These are phyloP conservation scores for Agaricus bisporus DNA, from an alignment of 768 basidiomycete species.

Conservation along the genomic window DNA sequence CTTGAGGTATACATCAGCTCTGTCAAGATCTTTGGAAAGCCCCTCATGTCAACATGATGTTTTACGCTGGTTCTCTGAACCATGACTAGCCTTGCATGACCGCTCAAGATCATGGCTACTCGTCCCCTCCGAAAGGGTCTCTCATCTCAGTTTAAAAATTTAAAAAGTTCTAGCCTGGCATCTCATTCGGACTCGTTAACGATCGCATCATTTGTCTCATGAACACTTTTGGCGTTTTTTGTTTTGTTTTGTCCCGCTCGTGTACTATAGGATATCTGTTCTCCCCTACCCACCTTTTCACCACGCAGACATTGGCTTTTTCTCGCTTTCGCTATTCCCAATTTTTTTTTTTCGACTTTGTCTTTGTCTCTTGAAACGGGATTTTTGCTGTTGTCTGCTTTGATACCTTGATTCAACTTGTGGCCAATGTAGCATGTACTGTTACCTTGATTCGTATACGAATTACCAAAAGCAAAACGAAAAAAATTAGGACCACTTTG, in stretches of 20 bases:
- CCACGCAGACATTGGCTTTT: neutral
- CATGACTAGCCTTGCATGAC: neutral
- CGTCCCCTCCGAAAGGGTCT: neutral
- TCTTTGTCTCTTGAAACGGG: neutral
- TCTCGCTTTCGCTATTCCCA: neutral
- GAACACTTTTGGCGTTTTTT: neutral
- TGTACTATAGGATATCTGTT: slow-evolving; percentile 3
- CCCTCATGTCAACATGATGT: neutral
- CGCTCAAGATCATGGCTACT: neutral
- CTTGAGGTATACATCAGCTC: neutral
- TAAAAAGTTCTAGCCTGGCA: slow-evolving; percentile 4
- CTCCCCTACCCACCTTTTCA: neutral
- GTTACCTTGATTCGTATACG: neutral
- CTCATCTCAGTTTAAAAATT: neutral
- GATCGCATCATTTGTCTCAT: neutral
- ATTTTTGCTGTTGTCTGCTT: neutral
- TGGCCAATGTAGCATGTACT: slow-evolving; percentile 3
- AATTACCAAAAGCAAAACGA: neutral
- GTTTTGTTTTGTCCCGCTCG: slow-evolving; percentile 4
- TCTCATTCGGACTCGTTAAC: slow-evolving; percentile 5
- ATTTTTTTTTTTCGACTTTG: neutral
- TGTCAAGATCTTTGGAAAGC: neutral
- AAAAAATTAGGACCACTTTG: neutral
- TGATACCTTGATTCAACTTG: neutral
- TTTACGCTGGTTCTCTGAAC: neutral